Base-by-base conservation (phyloP, 257 asterid genomes). In the Fraxinus cuspidata region DNA sequence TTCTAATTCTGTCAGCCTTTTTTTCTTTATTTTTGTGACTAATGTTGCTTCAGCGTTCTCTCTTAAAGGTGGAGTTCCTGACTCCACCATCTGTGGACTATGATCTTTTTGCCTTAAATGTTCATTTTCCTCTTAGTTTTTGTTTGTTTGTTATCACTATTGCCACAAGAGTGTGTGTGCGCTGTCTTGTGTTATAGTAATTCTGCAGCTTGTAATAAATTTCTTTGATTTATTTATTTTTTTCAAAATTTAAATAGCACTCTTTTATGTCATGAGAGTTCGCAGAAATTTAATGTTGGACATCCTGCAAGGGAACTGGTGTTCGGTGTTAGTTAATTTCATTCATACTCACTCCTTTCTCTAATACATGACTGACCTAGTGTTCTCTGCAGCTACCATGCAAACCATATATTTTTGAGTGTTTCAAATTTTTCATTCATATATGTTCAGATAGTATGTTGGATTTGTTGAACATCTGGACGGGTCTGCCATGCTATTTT, bases 1-100 rank as follows among this genome's bases (percentile, higher is more conserved):
- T 51, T 72, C 38, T 49, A 65, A 74, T 42, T 74, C 34, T 21
- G 70, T 64, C 63, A 68, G 72, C 68, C 63, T 67, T 42, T 35
- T 72, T 83, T 70, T 65, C 35, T 70, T 67, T 76, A 58, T 37
- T 38, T 75, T 56, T 77, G 16, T 40, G n/a, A 66, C 38, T 58
- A 63, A 58, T 65, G 28, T 74, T 79, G 60, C 40, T 34, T 71
- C 56, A 47, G 56, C 7, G 70, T 21, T 56, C 42, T 74, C 32
- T 67, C 53, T 28, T 42, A 40, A 75, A 56, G 49, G 47, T 72
- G 77, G 51, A 80, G 66, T 38, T 73, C 68, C 66, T 74, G 47
- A 27, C 28, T 16, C 44, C 56, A 42, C 77, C 51, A 70, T 67
- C 71, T 76, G 49, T 42, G 23, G 44, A 70, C 72, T n/a, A 56